Conservation (phyloP, 108 stramenopile genomes). For the Nitzschia sp. region DNA sequence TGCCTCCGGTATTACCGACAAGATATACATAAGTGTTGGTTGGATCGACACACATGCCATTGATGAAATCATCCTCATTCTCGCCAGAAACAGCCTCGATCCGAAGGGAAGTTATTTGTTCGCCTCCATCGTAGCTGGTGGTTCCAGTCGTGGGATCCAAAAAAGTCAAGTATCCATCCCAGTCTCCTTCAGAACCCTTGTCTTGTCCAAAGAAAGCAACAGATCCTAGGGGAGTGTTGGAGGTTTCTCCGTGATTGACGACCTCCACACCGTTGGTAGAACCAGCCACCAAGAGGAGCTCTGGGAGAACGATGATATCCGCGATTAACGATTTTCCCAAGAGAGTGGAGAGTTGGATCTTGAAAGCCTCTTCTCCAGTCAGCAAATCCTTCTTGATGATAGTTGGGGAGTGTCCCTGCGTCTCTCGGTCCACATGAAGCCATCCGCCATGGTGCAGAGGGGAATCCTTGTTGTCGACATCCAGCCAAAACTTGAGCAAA, state of each 20-base stretch:
- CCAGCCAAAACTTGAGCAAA: slow-evolving; percentile 2
- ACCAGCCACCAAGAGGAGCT: slow-evolving; percentile 4
- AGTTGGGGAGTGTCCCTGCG: background rate
- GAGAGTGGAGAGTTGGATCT: background rate
- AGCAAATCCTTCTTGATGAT: background rate
- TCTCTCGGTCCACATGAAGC: background rate
- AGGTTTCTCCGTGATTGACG: background rate
- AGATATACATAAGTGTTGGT: slow-evolving; percentile 1
- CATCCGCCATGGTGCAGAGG: background rate
- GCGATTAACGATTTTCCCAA: background rate
- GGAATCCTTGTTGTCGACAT: background rate
- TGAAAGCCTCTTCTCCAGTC: background rate
- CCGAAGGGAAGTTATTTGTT: background rate
- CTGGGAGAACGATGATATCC: background rate
- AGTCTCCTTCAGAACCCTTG: background rate
- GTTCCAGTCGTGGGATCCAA: slow-evolving; percentile 28
- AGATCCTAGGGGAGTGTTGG: background rate
- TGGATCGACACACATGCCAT: slow-evolving; percentile 8
- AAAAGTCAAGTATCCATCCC: slow-evolving; percentile 50
- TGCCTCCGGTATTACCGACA: slow-evolving; percentile 14
- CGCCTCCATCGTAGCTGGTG: background rate
- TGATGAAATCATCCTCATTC: slow-evolving; percentile 8
- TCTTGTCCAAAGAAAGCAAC: background rate
- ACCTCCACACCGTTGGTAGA: slow-evolving; percentile 13
- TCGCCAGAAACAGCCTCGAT: slow-evolving; percentile 1